A percentile compares a stretch with the other conserved stretches of the same genome.
These are phyloP conservation scores for Metrosideros polymorpha DNA, from an alignment of 441 rosid genomes.

Conservation along the genomic window DNA sequence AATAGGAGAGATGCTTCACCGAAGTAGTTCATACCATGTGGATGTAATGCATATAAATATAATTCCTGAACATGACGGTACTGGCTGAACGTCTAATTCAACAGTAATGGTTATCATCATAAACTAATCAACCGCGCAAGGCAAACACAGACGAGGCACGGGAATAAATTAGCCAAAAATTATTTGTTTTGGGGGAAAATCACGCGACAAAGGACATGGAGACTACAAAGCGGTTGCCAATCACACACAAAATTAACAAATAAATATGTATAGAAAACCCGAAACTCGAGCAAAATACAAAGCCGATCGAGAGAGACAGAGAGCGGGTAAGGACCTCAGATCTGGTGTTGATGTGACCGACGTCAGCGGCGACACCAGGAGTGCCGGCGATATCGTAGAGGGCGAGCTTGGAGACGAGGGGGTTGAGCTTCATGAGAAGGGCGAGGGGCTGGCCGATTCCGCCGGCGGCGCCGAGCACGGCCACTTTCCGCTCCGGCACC, in stretches of 20 bases:
- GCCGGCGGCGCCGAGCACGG: not conserved
- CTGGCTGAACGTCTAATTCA: not conserved
- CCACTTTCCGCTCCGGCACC: not conserved
- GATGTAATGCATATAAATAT: not conserved
- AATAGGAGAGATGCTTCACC: not conserved
- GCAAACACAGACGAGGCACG: not conserved
- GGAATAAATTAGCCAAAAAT: not conserved
- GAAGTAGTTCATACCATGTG: not conserved
- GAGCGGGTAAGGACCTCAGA: not conserved
- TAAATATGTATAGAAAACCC: not conserved
- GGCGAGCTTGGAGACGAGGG: not conserved
- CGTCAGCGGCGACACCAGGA: not conserved
- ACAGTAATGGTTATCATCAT: not conserved
- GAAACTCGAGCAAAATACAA: not conserved
- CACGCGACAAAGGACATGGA: not conserved
- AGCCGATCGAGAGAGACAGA: not conserved
- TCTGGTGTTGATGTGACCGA: not conserved
- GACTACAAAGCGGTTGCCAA: not conserved
- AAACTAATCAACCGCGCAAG: not conserved
- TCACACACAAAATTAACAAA: not conserved
- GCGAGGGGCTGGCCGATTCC: not conserved
- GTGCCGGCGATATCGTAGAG: constrained; percentile 4
- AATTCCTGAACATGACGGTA: not conserved
- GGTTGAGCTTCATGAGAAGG: not conserved
- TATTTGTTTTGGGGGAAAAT: not conserved